Evolutionary conservation across 2,329 filamentous ascomycete species (phyloP).

Genomic region (Atkinsonella texensis): DNA sequence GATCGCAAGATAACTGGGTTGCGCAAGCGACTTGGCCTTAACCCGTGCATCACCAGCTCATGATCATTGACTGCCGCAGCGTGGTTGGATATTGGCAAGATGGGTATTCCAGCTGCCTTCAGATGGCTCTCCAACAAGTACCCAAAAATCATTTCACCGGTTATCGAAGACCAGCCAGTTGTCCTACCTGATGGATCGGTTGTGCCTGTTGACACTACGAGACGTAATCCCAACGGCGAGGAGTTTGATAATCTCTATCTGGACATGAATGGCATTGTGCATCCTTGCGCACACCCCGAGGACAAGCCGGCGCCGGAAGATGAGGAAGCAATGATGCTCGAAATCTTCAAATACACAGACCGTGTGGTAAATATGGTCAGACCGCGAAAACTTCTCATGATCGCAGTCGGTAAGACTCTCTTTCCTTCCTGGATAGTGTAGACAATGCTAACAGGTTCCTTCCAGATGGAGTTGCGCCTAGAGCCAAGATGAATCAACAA

Average conservation of each 20-base stretch:
- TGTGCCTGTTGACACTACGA: slow-evolving; percentile 74
- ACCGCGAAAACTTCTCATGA: slow-evolving; percentile 90
- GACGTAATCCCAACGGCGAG: slow-evolving; percentile 90
- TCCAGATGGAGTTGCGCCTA: slow-evolving; percentile 84
- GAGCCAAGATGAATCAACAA: slow-evolving; percentile 99
- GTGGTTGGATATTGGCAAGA: slow-evolving; percentile 22
- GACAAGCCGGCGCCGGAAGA: slow-evolving; percentile 82
- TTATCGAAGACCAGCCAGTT: slow-evolving; percentile 74
- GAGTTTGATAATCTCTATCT: slow-evolving; percentile 97
- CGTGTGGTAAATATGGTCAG: slow-evolving; percentile 98
- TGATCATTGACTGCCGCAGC: not conserved
- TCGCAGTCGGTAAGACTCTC: slow-evolving; percentile 66
- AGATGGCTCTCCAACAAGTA: slow-evolving; percentile 96
- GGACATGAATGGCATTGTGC: slow-evolving; percentile 99
- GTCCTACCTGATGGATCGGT: slow-evolving; percentile 69
- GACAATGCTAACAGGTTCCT: slow-evolving; percentile 14
- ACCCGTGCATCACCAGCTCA: not conserved
- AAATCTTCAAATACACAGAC: slow-evolving; percentile 97
- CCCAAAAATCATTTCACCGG: slow-evolving; percentile 89
- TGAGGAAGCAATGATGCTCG: slow-evolving; percentile 99
- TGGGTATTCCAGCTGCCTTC: slow-evolving; percentile 94
- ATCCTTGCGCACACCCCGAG: slow-evolving; percentile 96
- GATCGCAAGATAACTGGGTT: not conserved
- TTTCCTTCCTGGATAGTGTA: not conserved
- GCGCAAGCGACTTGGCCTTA: not conserved